Percentiles rank a stretch among this genome's conserved stretches.
phyloP scores from a whole-genome alignment of 257 asterid species.

The Solanum corneliomulleri region DNA sequence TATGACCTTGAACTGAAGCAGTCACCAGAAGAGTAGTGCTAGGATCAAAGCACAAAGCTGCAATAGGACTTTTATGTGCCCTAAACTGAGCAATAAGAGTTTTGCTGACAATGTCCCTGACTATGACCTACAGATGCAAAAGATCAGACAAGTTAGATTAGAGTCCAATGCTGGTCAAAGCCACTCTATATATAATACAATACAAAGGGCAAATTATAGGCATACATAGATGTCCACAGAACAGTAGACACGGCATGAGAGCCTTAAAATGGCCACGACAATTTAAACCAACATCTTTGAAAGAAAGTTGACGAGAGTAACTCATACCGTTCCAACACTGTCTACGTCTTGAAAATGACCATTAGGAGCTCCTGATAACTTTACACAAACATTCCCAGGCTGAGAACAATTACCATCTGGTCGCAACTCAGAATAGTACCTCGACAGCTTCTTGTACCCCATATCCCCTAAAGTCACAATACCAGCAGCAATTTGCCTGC shows the following conservation, averaged over 20 bases:
- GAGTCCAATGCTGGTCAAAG: neutral
- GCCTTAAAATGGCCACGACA: neutral
- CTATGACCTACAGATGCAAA: conserved; percentile 51
- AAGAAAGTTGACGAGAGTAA: neutral
- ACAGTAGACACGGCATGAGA: neutral
- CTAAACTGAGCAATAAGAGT: conserved; percentile 69
- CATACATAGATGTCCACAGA: neutral
- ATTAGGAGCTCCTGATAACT: conserved; percentile 36
- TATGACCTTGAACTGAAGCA: conserved; percentile 91
- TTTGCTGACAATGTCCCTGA: conserved; percentile 65
- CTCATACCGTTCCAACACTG: conserved; percentile 69
- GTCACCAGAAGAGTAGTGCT: conserved; percentile 57
- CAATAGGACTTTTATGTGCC: conserved; percentile 82
- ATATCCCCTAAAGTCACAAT: conserved; percentile 79
- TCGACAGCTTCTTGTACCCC: conserved; percentile 73
- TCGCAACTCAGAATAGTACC: conserved; percentile 69
- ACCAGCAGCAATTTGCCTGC: conserved; percentile 93
- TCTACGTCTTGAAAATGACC: conserved; percentile 52
- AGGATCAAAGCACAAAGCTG: conserved; percentile 40
- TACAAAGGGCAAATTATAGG: neutral
- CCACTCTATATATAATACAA: neutral
- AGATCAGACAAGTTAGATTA: neutral
- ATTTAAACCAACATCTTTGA: neutral
- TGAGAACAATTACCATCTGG: conserved; percentile 55
- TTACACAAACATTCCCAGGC: conserved; percentile 32